These are phyloP conservation scores for Delitschia confertaspora DNA, from an alignment of 495 filamentous ascomycete species.

Conservation along the genomic window DNA sequence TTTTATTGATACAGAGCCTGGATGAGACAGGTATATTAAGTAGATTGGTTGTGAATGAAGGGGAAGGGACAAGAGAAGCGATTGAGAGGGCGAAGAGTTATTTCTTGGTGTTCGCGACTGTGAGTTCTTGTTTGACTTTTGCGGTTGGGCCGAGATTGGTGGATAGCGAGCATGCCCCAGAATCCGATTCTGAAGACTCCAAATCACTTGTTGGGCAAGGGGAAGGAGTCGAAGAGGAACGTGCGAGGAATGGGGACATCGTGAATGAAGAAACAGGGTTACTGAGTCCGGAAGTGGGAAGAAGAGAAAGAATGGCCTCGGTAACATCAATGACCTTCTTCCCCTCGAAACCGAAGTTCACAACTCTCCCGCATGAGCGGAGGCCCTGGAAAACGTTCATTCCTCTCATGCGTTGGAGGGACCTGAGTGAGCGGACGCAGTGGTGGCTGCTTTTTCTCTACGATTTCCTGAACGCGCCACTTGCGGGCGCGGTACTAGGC, in stretches of 20 bases:
- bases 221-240: constrained; percentile 29
- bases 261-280: constrained; percentile 41
- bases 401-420: constrained; percentile 29
- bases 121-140: constrained; percentile 52
- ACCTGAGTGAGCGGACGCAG: constrained; percentile 30
- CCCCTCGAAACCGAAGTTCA: constrained; percentile 16
- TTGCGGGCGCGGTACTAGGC: constrained; percentile 53
- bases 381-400: constrained; percentile 12
- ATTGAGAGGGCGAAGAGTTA: constrained; percentile 60
- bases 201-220: constrained; percentile 22
- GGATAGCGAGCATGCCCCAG: constrained; percentile 36
- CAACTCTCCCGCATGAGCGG: neutral
- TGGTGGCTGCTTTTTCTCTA: constrained; percentile 39
- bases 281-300: constrained; percentile 26
- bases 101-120: constrained; percentile 52
- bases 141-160: constrained; percentile 52
- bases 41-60: constrained; percentile 40
- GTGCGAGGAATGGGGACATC: constrained; percentile 20
- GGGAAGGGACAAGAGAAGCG: constrained; percentile 41
- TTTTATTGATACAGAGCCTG: constrained; percentile 56
- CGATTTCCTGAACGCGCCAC: constrained; percentile 51
- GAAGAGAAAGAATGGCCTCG: constrained; percentile 8
- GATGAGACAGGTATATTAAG: constrained; percentile 53
- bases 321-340: constrained; percentile 19
- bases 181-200: constrained; percentile 23